phyloP scores from a whole-genome alignment of 2,329 filamentous ascomycete genomes.

The Clonostachys rosea region DNA sequence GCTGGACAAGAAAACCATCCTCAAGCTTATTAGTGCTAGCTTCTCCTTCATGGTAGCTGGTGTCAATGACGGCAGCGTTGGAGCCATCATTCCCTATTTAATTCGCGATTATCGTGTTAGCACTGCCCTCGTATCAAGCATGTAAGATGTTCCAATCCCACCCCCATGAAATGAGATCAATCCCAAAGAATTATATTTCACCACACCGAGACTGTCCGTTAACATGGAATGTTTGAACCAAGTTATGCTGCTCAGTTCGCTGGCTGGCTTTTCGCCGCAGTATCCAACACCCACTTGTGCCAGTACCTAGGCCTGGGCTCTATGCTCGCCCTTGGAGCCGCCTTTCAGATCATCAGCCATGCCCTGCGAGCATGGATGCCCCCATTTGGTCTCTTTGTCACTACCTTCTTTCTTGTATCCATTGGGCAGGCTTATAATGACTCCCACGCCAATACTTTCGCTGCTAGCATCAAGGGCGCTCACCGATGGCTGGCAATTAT shows the following conservation, averaged over 20 bases:
- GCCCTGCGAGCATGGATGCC: slow-evolving; percentile 50
- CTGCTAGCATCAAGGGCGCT: slow-evolving; percentile 41
- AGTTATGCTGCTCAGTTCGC: slow-evolving; percentile 52
- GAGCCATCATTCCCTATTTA: slow-evolving; percentile 59
- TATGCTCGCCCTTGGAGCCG: slow-evolving; percentile 51
- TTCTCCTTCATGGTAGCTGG: slow-evolving; percentile 64
- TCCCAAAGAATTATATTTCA: neutral
- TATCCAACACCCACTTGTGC: slow-evolving; percentile 48
- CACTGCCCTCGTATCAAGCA: slow-evolving; percentile 43
- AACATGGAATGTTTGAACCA: neutral
- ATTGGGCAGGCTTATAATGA: slow-evolving; percentile 61
- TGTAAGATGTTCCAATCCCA: slow-evolving; percentile 28
- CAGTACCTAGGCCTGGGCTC: slow-evolving; percentile 49
- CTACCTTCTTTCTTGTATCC: slow-evolving; percentile 53
- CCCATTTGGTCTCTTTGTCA: slow-evolving; percentile 50
- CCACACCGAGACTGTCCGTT: neutral
- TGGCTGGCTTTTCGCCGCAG: slow-evolving; percentile 55
- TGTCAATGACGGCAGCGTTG: slow-evolving; percentile 60
- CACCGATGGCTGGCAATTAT: slow-evolving; percentile 61
- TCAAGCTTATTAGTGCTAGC: slow-evolving; percentile 49
- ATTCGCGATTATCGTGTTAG: slow-evolving; percentile 49
- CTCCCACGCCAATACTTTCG: slow-evolving; percentile 58
- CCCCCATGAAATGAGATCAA: neutral
- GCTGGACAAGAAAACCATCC: neutral
- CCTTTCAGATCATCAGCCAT: slow-evolving; percentile 48